phyloP scores from a whole-genome alignment of 306 rosid species.

The Cicer chorassanicum region DNA sequence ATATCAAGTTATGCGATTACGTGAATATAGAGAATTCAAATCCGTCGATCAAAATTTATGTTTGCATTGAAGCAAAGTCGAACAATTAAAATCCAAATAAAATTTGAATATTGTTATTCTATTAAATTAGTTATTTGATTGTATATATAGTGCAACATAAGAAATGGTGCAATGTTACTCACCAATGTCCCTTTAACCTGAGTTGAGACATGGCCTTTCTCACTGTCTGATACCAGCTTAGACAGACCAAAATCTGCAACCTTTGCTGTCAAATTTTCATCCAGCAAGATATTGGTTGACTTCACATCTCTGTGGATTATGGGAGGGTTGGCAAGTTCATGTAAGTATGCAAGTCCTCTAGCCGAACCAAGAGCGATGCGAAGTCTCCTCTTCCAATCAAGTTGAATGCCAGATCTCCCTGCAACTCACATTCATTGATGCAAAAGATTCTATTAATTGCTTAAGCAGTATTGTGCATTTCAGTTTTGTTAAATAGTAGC shows the following conservation, averaged over 20 bases:
- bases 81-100: constrained; percentile 24
- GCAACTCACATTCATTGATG: constrained; percentile 40
- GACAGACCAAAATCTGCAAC: constrained; percentile 99
- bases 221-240: constrained; percentile 75
- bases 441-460: constrained; percentile 14
- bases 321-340: constrained; percentile 96
- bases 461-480: neutral
- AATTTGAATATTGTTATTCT: neutral
- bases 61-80: constrained; percentile 10
- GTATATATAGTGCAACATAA: constrained; percentile 5
- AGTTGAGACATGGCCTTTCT: constrained; percentile 86
- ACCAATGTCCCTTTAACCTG: constrained; percentile 98
- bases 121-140: neutral
- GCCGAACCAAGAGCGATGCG: constrained; percentile 93
- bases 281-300: constrained; percentile 79
- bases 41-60: neutral
- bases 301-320: constrained; percentile 95
- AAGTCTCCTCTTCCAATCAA: constrained; percentile 97
- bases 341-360: constrained; percentile 92
- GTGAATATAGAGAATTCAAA: neutral
- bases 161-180: constrained; percentile 38
- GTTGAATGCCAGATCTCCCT: constrained; percentile 79
- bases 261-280: constrained; percentile 81
- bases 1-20: constrained; percentile 3
- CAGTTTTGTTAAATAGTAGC: too few species aligned